Evolutionary conservation across 1,284 basidiomycete genomes (phyloP).

Genomic region (Pseudozyma thailandica): DNA sequence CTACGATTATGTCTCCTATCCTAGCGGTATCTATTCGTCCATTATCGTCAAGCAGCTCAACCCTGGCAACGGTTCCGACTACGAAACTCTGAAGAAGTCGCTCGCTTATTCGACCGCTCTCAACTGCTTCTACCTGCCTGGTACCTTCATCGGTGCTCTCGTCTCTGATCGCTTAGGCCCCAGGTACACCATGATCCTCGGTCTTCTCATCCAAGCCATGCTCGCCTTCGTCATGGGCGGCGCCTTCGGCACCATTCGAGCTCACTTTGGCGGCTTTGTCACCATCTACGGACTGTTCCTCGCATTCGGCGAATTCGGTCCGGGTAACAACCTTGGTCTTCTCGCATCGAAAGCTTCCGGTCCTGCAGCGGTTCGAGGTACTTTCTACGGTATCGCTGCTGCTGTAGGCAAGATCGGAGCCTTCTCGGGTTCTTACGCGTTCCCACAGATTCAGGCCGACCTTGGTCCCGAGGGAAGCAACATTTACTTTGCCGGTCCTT

Average conservation of each 20-base stretch:
- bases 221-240: slow-evolving; percentile 73
- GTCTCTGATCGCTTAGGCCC: slow-evolving; percentile 71
- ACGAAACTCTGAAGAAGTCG: slow-evolving; percentile 24
- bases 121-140: slow-evolving; percentile 72
- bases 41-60: slow-evolving; percentile 80
- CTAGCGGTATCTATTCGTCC: slow-evolving; percentile 79
- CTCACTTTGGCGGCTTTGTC: slow-evolving; percentile 70
- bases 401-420: slow-evolving; percentile 81
- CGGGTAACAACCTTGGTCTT: slow-evolving; percentile 63
- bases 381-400: slow-evolving; percentile 71
- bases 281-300: slow-evolving; percentile 91
- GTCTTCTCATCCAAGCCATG: slow-evolving; percentile 54
- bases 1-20: slow-evolving; percentile 60
- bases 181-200: slow-evolving; percentile 61
- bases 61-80: slow-evolving; percentile 27
- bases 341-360: background rate
- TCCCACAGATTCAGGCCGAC: slow-evolving; percentile 49
- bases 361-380: slow-evolving; percentile 32
- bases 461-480: slow-evolving; percentile 18
- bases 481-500: slow-evolving; percentile 57
- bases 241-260: slow-evolving; percentile 47
- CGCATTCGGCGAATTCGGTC: slow-evolving; percentile 81
- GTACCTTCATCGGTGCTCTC: slow-evolving; percentile 81
- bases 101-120: slow-evolving; percentile 69
- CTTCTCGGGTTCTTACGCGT: slow-evolving; percentile 60